phyloP scores from a whole-genome alignment of 2,329 filamentous ascomycete species.

The Pseudogymnoascus destructans region DNA sequence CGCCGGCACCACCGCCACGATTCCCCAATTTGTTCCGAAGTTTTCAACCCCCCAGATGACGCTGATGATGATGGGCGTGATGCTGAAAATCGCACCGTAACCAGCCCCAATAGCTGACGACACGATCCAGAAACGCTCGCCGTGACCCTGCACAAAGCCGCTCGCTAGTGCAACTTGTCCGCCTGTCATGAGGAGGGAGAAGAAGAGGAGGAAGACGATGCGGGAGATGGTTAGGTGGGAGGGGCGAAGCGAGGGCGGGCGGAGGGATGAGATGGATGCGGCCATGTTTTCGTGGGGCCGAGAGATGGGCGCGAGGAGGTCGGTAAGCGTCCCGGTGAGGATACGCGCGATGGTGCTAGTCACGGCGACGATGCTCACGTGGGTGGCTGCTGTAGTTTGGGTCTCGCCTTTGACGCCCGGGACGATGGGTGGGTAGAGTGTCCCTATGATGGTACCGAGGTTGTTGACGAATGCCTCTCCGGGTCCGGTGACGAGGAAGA shows the following conservation, averaged over 20 bases:
- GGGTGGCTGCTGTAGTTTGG: conserved; percentile 52
- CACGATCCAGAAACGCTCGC: conserved; percentile 71
- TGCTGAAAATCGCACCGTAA: conserved; percentile 81
- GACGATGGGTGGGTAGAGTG: conserved; percentile 57
- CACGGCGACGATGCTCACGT: conserved; percentile 83
- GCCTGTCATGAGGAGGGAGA: conserved; percentile 58
- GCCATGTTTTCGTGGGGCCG: conserved; percentile 41
- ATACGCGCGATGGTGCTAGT: conserved; percentile 85
- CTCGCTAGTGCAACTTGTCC: conserved; percentile 70
- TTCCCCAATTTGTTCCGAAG: conserved; percentile 96
- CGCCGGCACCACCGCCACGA: conserved; percentile 84
- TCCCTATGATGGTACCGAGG: conserved; percentile 82
- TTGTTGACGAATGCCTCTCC: conserved; percentile 99
- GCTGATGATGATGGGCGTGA: conserved; percentile 85
- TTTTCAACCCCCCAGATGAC: conserved; percentile 98
- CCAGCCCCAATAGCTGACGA: conserved; percentile 77
- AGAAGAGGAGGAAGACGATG: conserved; percentile 64
- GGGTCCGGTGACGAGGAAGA: conserved; percentile 84
- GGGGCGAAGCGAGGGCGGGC: conserved; percentile 14
- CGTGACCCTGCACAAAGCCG: conserved; percentile 59
- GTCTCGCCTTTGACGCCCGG: conserved; percentile 9
- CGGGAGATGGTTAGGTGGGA: conserved; percentile 54
- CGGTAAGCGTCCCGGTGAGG: conserved; percentile 78
- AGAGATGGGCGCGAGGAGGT: conserved; percentile 63
- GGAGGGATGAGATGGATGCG: conserved; percentile 24